Evolutionary conservation across 768 basidiomycete species (phyloP).

Genomic region (Myochromella boudieri): DNA sequence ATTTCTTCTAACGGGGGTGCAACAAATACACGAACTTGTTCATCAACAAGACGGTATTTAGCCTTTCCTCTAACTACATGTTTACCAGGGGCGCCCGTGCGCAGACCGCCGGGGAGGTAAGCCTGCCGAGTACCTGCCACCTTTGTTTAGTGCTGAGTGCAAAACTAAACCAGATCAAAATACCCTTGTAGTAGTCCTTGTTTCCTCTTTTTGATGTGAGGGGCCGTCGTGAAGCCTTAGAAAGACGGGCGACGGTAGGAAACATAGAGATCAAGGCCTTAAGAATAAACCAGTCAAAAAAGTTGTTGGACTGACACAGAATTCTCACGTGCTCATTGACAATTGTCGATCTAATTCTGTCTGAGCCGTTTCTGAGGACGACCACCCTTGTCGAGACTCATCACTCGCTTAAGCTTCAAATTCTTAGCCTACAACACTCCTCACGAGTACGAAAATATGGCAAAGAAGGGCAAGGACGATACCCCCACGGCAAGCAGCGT

Average conservation of each 20-base stretch:
- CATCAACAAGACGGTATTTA: slow-evolving; percentile 81
- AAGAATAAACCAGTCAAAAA: slow-evolving; percentile 7
- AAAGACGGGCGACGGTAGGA: slow-evolving; percentile 64
- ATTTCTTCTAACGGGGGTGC: slow-evolving; percentile 74
- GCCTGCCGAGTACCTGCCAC: slow-evolving; percentile 86
- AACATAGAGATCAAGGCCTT: slow-evolving; percentile 52
- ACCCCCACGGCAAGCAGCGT: slow-evolving; percentile 57
- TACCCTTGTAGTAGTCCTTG: slow-evolving; percentile 97
- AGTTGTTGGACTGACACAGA: too few species aligned
- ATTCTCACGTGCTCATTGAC: too few species aligned
- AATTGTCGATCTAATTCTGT: too few species aligned
- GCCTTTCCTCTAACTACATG: slow-evolving; percentile 76
- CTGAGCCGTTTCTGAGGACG: too few species aligned
- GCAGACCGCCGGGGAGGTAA: slow-evolving; percentile 75
- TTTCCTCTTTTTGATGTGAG: slow-evolving; percentile 87
- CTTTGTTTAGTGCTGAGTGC: too few species aligned
- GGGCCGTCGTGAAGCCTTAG: slow-evolving; percentile 82
- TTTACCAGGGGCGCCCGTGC: slow-evolving; percentile 87
- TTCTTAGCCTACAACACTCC: too few species aligned
- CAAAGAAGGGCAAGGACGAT: slow-evolving; percentile 63
- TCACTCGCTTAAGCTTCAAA: too few species aligned
- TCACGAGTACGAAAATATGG: too few species aligned
- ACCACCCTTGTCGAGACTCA: too few species aligned
- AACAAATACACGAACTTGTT: slow-evolving; percentile 81
- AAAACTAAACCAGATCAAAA: too few species aligned